A percentile compares a stretch with the other conserved stretches of the same genome.
Conservation (phyloP, 768 basidiomycete genomes). For the Pleurotus ostreatus region DNA sequence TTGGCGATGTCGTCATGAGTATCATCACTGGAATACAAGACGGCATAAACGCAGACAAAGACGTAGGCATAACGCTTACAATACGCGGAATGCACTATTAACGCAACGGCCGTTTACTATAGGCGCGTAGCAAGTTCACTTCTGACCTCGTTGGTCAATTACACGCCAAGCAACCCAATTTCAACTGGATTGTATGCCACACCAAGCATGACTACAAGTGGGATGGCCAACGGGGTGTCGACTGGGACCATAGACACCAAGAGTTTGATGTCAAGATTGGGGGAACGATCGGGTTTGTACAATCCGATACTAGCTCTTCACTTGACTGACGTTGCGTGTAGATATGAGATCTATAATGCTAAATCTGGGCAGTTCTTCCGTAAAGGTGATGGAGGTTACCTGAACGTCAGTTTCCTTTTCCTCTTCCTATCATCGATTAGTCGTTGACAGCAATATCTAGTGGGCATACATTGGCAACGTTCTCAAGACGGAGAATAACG, state of each 20-base stretch:
- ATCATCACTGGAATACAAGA: background rate
- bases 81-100: background rate
- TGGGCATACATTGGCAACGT: slow-evolving; percentile 1
- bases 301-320: background rate
- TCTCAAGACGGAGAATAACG: background rate
- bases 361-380: slow-evolving; percentile 4
- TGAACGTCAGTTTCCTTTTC: slow-evolving; percentile 1
- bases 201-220: slow-evolving; percentile 10
- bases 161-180: slow-evolving; percentile 3
- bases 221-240: slow-evolving; percentile 13
- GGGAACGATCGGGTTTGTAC: slow-evolving; percentile 12
- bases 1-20: background rate
- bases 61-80: background rate
- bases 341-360: slow-evolving; percentile 8
- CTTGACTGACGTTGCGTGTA: background rate
- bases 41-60: background rate
- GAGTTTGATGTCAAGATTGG: slow-evolving; percentile 12
- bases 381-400: slow-evolving; percentile 3
- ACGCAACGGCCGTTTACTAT: background rate
- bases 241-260: slow-evolving; percentile 12
- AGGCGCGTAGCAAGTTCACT: slow-evolving; percentile 11
- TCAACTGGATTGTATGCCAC: slow-evolving; percentile 14
- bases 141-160: slow-evolving; percentile 4
- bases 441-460: background rate
- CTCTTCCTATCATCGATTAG: background rate